Base-by-base conservation (phyloP, 345 rosid genomes). In the Pugionium dolabratum region DNA sequence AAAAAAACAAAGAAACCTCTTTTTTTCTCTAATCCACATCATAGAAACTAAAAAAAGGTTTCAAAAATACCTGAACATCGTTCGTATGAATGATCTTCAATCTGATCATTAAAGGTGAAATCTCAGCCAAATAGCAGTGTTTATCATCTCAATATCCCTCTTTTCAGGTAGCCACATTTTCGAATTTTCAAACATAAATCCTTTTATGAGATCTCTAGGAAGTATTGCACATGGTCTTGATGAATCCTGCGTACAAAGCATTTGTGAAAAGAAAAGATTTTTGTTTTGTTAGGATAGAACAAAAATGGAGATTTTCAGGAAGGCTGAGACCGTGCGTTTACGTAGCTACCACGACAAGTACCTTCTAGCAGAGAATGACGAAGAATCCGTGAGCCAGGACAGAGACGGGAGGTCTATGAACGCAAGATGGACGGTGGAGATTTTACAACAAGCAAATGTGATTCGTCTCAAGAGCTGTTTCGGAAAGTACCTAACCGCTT, bases 321-420 rank as follows among this genome's bases (percentile, higher is more conserved):
- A 82, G 48, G 89, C 94, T 7, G 81, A 67, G 47, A 50, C 69
- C 5, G 83, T 93, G 40, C 90, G 96, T n/a, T 79, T 90, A 2
- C 80, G 83, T 18, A 88, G 96, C 80, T 82, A 90, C 84, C 97
- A 86, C 0, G 90, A 85, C 77, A 90, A 93, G 78, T 93, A 84
- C 61, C 78, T 93, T 6, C 25, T 80, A 30, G 98, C 96, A 0
- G 94, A 85, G 0, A 86, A 80, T 0, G 92, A 93, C 3, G 70
- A 86, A 74, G 96, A 82, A 9, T 51, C 75, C 2, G 88, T 88
- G 10, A 72, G 33, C 66, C 92, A 90, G 61, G 95, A 88, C 18
- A 82, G 96, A 5, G 69, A 80, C 0, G 97, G 98, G 1, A 18
- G 73, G 0, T 4, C 64, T 48, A 65, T 55, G 79, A 86, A 81